Percentiles rank a stretch among this genome's conserved stretches.
Evolutionary conservation across 768 basidiomycete species (phyloP).

Genomic region (Tricholomella constricta): DNA sequence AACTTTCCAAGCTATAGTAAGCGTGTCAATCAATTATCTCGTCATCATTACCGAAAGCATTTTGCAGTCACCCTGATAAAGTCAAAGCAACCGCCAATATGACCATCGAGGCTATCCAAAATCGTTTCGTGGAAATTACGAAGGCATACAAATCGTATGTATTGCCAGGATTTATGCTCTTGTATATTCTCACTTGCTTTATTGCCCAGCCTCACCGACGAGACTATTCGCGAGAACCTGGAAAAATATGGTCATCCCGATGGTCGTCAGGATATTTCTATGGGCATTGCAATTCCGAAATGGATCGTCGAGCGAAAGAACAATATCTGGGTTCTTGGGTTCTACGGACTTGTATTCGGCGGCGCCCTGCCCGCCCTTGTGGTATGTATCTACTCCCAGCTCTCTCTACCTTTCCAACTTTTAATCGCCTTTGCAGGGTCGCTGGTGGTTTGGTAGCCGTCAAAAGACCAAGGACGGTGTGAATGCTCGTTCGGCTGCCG

Average conservation of each 20-base stretch:
- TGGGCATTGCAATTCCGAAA: conserved; percentile 92
- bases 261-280: conserved; percentile 90
- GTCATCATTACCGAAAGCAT: neutral
- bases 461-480: conserved; percentile 92
- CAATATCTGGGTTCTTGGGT: conserved; percentile 85
- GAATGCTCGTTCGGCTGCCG: conserved; percentile 75
- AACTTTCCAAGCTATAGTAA: conserved; percentile 85
- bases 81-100: conserved; percentile 80
- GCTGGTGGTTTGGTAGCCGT: conserved; percentile 97
- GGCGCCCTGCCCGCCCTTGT: conserved; percentile 85
- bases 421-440: conserved; percentile 49
- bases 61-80: conserved; percentile 91
- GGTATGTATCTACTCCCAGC: conserved; percentile 36
- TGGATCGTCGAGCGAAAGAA: conserved; percentile 95
- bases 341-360: conserved; percentile 89
- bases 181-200: neutral
- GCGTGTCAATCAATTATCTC: conserved; percentile 16
- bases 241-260: conserved; percentile 93
- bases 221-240: conserved; percentile 87
- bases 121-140: conserved; percentile 88
- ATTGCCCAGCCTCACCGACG: conserved; percentile 76
- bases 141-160: conserved; percentile 96
- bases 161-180: neutral
- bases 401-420: neutral
- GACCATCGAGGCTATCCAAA: conserved; percentile 83